Base-by-base conservation (phyloP, 2,329 filamentous ascomycete species). In the Penicillium sp. region DNA sequence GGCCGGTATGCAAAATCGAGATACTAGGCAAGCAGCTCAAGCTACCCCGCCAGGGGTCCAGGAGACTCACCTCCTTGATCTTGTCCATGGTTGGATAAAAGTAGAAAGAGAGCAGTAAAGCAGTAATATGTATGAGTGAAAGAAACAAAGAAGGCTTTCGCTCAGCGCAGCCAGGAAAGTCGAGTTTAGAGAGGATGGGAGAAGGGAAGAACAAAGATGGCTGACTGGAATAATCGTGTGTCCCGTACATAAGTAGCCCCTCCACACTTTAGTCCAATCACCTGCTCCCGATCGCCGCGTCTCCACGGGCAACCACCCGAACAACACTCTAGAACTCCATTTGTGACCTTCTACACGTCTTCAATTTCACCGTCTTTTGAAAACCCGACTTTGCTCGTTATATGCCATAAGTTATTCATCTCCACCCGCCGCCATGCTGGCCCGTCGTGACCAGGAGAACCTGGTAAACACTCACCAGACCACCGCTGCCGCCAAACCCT, bases 381-480 rank as follows among this genome's bases (percentile, higher is more conserved):
- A 51, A 23, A 23, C 20, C 28, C 3, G 15, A 40, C 20, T 35
- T 13, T 33, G 1, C 8, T 27, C 31, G 7, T 47, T 62, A 52
- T 45, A 66, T 65, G 62, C 56, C 33, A 38, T 37, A 37, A 4
- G 57, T 33, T 25, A 15, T 35, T 29, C 50, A 44, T 47, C 25
- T 52, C 18, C 27, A 56, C 48, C 50, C 53, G 61, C 59, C 63
- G 75, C 54, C 51, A 95, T 91, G 89, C 78, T 89, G 66, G 87
- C 88, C 53, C 79, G 86, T 65, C 81, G 84, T 62, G 88, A 95
- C 71, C 89, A 95, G 74, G 91, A 96, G 72, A 96, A 96, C 72
- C 74, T 89, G 69, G 81, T 89, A 62, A 84, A 89, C 67, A 81
- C 79, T 58, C 87, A 87, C 67, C 88, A 90, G 66, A 80, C 83